phyloP scores from a whole-genome alignment of 441 rosid species.

The Daphne laureola region DNA sequence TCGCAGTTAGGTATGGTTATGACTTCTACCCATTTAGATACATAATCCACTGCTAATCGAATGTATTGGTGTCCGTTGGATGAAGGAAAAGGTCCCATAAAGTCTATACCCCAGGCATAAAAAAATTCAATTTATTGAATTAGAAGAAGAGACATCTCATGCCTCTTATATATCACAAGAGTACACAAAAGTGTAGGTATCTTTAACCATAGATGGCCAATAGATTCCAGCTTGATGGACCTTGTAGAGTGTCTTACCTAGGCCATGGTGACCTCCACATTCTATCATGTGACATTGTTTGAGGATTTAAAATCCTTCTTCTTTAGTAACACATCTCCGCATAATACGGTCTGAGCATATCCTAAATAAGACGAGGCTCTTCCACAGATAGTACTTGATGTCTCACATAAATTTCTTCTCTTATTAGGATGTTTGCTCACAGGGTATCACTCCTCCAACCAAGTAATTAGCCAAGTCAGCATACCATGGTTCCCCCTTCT shows the following conservation, averaged over 20 bases:
- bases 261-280: background rate
- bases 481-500: background rate
- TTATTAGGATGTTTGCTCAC: background rate
- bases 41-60: background rate
- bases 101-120: background rate
- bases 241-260: background rate
- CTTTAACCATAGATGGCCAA: background rate
- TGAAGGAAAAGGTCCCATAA: background rate
- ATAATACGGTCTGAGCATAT: background rate
- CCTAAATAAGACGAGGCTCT: background rate
- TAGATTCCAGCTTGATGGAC: background rate
- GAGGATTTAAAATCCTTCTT: background rate
- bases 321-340: background rate
- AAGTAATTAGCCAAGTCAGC: background rate
- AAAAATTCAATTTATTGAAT: background rate
- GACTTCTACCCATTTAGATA: background rate
- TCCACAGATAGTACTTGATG: background rate
- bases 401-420: background rate
- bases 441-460: background rate
- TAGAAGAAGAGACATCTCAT: background rate
- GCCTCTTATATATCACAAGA: background rate
- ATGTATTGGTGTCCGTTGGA: background rate
- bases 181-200: too few relatives aligned
- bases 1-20: background rate
- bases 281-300: background rate